phyloP scores from a whole-genome alignment of 805 yeast species.

The Jamesozyma piceae region DNA sequence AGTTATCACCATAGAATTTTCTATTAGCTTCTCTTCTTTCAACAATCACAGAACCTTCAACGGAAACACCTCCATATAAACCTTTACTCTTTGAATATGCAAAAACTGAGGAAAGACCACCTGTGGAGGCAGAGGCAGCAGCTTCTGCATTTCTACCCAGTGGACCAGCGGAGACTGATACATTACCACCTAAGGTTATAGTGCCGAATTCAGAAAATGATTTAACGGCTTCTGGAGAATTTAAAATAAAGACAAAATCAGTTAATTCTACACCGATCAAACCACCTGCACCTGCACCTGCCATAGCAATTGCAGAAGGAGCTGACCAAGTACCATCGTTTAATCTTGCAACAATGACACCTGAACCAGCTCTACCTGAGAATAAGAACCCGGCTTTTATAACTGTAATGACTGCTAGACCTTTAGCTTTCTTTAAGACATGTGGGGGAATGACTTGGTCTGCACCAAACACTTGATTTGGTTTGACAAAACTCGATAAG shows the following conservation, averaged over 20 bases:
- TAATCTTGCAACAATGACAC: slow-evolving; percentile 84
- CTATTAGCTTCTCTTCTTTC: slow-evolving; percentile 96
- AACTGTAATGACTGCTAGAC: slow-evolving; percentile 87
- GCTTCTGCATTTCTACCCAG: slow-evolving; percentile 96
- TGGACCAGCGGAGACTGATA: slow-evolving; percentile 96
- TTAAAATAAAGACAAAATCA: slow-evolving; percentile 88
- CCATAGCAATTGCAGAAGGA: slow-evolving; percentile 89
- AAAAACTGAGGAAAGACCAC: slow-evolving; percentile 81
- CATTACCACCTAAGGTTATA: slow-evolving; percentile 87
- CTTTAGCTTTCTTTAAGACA: slow-evolving; percentile 80
- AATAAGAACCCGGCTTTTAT: slow-evolving; percentile 92
- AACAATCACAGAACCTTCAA: slow-evolving; percentile 92
- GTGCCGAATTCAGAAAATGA: slow-evolving; percentile 92
- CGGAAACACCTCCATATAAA: slow-evolving; percentile 90
- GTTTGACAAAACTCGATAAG: slow-evolving; percentile 81
- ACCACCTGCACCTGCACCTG: slow-evolving; percentile 99
- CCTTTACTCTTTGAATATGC: slow-evolving; percentile 95
- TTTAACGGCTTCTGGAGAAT: slow-evolving; percentile 79
- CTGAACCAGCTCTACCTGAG: slow-evolving; percentile 96
- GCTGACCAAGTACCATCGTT: slow-evolving; percentile 98
- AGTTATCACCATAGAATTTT: slow-evolving; percentile 80
- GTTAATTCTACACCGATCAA: slow-evolving; percentile 94
- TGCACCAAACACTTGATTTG: slow-evolving; percentile 86
- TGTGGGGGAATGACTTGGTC: slow-evolving; percentile 85
- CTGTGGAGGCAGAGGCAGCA: slow-evolving; percentile 85